phyloP scores from a whole-genome alignment of 2,329 filamentous ascomycete genomes.

The Plenodomus lindquistii region DNA sequence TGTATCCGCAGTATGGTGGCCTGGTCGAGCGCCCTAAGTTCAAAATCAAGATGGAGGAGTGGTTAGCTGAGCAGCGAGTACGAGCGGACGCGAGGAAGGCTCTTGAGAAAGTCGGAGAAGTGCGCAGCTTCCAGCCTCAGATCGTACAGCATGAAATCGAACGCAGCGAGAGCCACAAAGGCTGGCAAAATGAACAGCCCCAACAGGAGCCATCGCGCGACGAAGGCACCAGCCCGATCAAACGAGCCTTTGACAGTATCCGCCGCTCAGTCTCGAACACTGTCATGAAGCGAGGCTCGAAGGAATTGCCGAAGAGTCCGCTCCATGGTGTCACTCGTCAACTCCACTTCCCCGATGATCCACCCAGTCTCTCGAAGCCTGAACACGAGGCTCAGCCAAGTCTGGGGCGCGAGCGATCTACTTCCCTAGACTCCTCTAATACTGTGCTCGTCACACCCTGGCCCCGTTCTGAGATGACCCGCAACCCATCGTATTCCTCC shows the following conservation, averaged over 20 bases:
- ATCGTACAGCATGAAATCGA: conserved; percentile 1
- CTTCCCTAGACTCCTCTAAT: conserved; percentile 1
- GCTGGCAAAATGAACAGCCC: background rate
- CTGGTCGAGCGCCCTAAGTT: conserved; percentile 37
- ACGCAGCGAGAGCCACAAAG: conserved; percentile 1
- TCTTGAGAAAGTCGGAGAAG: conserved; percentile 8
- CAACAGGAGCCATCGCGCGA: conserved; percentile 1
- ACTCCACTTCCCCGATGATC: conserved; percentile 9
- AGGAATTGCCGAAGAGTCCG: conserved; percentile 23
- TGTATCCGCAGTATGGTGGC: conserved; percentile 37
- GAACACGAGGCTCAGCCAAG: background rate
- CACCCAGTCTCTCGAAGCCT: background rate
- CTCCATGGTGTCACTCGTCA: conserved; percentile 26
- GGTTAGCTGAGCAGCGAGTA: conserved; percentile 28
- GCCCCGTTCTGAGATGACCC: conserved; percentile 9
- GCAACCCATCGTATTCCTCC: conserved; percentile 12
- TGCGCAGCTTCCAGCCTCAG: conserved; percentile 9
- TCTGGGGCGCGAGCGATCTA: background rate
- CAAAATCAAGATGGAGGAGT: conserved; percentile 33
- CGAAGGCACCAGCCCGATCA: conserved; percentile 18
- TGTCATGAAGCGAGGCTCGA: conserved; percentile 4
- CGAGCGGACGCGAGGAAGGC: conserved; percentile 21
- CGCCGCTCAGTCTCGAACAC: conserved; percentile 20
- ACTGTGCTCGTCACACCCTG: conserved; percentile 5
- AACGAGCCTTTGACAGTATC: conserved; percentile 21